Evolutionary conservation across 1,284 basidiomycete species (phyloP), one percentile per base, ranked within the genome.

Genomic region (Tremellales sp.): DNA sequence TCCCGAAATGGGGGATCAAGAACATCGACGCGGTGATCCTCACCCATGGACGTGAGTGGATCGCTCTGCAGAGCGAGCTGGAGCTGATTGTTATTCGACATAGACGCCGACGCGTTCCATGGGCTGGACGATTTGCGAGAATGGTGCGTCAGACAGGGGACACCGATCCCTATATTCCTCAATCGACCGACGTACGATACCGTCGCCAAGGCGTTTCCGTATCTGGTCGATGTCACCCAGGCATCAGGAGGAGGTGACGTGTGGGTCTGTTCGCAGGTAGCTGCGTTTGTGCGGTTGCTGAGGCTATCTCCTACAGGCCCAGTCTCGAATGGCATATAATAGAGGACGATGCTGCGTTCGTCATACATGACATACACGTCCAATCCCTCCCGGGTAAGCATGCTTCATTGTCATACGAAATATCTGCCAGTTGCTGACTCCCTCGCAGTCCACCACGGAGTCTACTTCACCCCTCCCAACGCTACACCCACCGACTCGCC

Each of bases 191-290:
- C 70, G 32, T 67, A 56, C 35, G 61, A 63, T 19, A 65, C 61
- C 13, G 66, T 74, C 16, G 63, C 62, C 1, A 48, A 53, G 29
- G 56, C 63, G 5, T 74, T 69, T 51, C 73, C 72, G 0, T 74
- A 74, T 45, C 63, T 74, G 41, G 67, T 74, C 3, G 73, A 74
- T 50, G 60, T 60, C 47, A 61, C 56, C 19, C 61, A 71, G 50
- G 73, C 71, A 1, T 71, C 65, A 27, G 74, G 74, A n/a, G 74
- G 74, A 12, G 73, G 73, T 7, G 72, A 74, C 47, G 64, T 75
- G 55, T 66, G 45, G 57, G 61, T 60, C 8, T 22, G n/a, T 7
- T 14, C 28, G n/a, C 5, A 43, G 24, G 16, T 37, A 14, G 24
- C 26, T 18, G 31, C 6, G 16, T 9, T 8, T 8, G 18, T 16